These are phyloP conservation scores for Penicillium sp. DNA, from an alignment of 2,329 filamentous ascomycete species.

Conservation along the genomic window DNA sequence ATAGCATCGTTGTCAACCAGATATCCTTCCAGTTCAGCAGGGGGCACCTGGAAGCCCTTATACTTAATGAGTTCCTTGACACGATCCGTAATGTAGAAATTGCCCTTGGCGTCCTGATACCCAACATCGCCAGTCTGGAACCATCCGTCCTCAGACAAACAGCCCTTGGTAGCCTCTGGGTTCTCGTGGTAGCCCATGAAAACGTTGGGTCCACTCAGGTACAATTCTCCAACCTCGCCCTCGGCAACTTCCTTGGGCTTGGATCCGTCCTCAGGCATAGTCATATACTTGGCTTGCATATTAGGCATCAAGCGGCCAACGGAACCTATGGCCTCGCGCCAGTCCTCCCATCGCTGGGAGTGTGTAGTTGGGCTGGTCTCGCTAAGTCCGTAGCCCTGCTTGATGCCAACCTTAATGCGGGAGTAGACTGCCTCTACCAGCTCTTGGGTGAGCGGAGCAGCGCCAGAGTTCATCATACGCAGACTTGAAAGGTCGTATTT, in stretches of 20 bases:
- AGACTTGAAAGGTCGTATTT: constrained; percentile 79
- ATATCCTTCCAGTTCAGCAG: constrained; percentile 63
- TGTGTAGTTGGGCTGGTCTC: constrained; percentile 82
- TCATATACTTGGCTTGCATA: constrained; percentile 78
- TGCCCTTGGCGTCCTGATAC: constrained; percentile 71
- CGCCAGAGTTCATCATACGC: constrained; percentile 82
- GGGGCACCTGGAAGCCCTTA: constrained; percentile 71
- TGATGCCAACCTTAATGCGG: constrained; percentile 74
- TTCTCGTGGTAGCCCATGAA: constrained; percentile 65
- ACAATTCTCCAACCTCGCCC: constrained; percentile 69
- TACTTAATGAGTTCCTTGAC: constrained; percentile 66
- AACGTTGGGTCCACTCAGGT: constrained; percentile 63
- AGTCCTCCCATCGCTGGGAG: constrained; percentile 71
- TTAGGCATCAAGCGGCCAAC: constrained; percentile 78
- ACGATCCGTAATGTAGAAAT: constrained; percentile 88
- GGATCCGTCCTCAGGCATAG: constrained; percentile 51
- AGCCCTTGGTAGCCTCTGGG: constrained; percentile 55
- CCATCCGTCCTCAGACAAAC: constrained; percentile 68
- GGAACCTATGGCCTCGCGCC: constrained; percentile 72
- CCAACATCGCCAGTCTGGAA: constrained; percentile 91
- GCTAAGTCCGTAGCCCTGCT: constrained; percentile 88
- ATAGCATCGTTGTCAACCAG: constrained; percentile 52
- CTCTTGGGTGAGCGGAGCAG: constrained; percentile 78
- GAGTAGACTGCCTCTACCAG: constrained; percentile 74
- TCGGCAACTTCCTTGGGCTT: constrained; percentile 56